phyloP scores from a whole-genome alignment of 306 rosid species.

The Trichosanthes truncata region DNA sequence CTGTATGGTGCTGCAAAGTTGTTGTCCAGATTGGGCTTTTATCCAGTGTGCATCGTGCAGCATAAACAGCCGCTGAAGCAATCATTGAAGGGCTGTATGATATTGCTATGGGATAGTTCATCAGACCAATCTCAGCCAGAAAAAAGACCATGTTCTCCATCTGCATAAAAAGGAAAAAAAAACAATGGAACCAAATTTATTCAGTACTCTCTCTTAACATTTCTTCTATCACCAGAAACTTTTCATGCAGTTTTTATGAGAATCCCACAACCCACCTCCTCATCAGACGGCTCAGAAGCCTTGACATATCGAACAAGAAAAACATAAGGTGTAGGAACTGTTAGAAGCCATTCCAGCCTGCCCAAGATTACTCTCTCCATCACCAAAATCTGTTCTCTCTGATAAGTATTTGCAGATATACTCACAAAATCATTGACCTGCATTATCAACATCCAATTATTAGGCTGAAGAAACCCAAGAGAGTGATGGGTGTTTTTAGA shows the following conservation, averaged over 20 bases:
- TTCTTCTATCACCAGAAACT: not conserved
- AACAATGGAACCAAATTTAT: no score
- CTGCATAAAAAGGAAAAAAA: constrained; percentile 26
- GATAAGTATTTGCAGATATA: constrained; percentile 72
- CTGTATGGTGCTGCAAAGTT: constrained; percentile 67
- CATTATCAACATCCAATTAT: constrained; percentile 8
- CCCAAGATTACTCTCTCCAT: constrained; percentile 76
- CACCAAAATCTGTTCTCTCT: constrained; percentile 41
- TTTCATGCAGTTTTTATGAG: not conserved
- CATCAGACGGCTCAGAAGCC: constrained; percentile 49
- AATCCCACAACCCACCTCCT: constrained; percentile 17
- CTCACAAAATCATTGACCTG: constrained; percentile 81
- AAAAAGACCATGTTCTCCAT: constrained; percentile 62
- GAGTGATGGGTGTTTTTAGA: no score
- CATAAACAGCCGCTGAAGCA: constrained; percentile 87
- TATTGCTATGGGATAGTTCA: constrained; percentile 42
- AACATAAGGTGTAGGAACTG: constrained; percentile 82
- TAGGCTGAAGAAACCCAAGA: not conserved
- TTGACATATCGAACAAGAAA: constrained; percentile 73
- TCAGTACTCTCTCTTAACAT: not conserved
- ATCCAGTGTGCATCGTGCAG: constrained; percentile 53
- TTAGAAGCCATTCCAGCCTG: constrained; percentile 65
- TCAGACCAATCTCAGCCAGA: constrained; percentile 64
- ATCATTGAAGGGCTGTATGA: constrained; percentile 48
- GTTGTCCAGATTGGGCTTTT: constrained; percentile 56